These are phyloP conservation scores for Musa itinerans DNA, from an alignment of 176 grass and related monocot genomes.

Conservation along the genomic window DNA sequence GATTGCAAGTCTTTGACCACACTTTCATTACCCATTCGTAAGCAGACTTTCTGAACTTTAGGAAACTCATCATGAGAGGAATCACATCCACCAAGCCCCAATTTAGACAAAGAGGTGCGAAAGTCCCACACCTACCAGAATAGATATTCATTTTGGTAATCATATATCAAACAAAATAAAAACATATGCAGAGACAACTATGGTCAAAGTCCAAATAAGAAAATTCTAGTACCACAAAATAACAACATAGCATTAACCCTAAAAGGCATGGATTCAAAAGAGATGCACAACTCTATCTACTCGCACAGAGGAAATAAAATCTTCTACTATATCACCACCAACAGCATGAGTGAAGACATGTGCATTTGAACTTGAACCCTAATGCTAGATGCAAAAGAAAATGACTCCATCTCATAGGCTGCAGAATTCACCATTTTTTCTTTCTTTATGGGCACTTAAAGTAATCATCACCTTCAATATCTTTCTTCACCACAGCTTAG, in stretches of 20 bases:
- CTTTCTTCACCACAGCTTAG: too few species aligned
- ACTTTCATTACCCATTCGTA: constrained; percentile 39
- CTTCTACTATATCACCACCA: too few species aligned
- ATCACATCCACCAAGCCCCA: constrained; percentile 1
- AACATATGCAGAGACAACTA: constrained; percentile 7
- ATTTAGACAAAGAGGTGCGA: constrained; percentile 27
- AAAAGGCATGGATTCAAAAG: background rate
- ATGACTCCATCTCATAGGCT: too few species aligned
- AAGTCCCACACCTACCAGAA: constrained; percentile 51
- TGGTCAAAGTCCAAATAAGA: background rate
- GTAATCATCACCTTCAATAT: too few species aligned
- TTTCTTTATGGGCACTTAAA: too few species aligned
- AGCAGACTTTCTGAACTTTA: constrained; percentile 34
- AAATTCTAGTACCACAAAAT: background rate
- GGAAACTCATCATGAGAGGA: constrained; percentile 35
- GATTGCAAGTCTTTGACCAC: constrained; percentile 32
- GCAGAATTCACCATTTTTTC: too few species aligned
- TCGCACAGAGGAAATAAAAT: too few species aligned
- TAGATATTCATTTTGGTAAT: constrained; percentile 6
- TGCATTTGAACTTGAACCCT: too few species aligned
- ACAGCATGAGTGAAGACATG: too few species aligned
- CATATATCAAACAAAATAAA: constrained; percentile 15
- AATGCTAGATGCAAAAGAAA: too few species aligned
- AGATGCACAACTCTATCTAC: too few species aligned
- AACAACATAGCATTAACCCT: background rate